Percentiles rank a stretch among this genome's conserved stretches.
Conservation (phyloP, 305 asterid genomes). For the Coffea humblotiana region DNA sequence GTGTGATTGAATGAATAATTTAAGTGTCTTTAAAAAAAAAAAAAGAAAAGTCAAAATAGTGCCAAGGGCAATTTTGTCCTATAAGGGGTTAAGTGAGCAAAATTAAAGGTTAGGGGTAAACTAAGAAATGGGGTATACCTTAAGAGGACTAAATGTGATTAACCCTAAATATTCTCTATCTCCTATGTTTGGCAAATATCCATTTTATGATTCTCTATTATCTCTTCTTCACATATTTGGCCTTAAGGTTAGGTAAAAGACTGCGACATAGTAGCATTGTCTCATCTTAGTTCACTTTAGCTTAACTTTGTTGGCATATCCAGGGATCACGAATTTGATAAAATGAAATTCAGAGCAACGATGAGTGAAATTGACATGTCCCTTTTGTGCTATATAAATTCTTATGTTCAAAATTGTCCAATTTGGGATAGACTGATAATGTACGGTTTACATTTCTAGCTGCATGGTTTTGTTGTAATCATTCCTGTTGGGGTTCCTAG, state of each 20-base stretch:
- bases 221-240: background rate
- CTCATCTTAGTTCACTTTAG: background rate
- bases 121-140: too few relatives aligned
- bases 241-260: background rate
- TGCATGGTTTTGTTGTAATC: conserved; percentile 83
- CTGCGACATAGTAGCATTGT: background rate
- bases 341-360: background rate
- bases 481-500: conserved; percentile 96
- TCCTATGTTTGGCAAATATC: too few relatives aligned
- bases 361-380: background rate
- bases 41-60: too few relatives aligned
- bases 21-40: too few relatives aligned
- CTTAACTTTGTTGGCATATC: background rate
- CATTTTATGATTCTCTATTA: background rate
- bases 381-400: background rate
- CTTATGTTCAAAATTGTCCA: background rate
- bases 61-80: too few relatives aligned
- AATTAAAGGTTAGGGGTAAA: too few relatives aligned
- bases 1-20: too few relatives aligned
- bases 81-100: too few relatives aligned
- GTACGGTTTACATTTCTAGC: conserved; percentile 30
- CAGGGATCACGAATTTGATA: background rate
- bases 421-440: background rate
- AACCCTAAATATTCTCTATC: background rate
- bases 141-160: too few relatives aligned